These are phyloP conservation scores for Russula emetica DNA, from an alignment of 768 basidiomycete genomes.

Conservation along the genomic window DNA sequence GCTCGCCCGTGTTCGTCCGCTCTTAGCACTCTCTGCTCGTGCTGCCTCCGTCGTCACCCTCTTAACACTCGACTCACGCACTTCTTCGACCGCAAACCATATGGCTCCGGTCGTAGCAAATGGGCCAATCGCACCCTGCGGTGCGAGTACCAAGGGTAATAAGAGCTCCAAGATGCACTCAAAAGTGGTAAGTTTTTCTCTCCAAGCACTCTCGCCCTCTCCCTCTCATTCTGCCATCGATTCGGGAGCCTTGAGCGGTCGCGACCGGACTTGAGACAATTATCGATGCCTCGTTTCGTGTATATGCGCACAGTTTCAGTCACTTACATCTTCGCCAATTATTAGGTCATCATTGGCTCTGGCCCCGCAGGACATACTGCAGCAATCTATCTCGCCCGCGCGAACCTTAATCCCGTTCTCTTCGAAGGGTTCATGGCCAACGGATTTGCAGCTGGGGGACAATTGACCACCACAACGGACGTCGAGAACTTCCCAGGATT, in stretches of 20 bases:
- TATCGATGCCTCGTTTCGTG: background rate
- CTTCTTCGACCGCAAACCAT: background rate
- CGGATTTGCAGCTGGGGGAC: conserved; percentile 95
- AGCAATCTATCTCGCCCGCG: conserved; percentile 93
- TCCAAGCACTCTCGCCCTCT: background rate
- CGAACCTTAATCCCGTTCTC: conserved; percentile 90
- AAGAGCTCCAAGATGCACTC: conserved; percentile 73
- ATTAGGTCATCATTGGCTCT: conserved; percentile 82
- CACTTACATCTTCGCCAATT: too few relatives aligned
- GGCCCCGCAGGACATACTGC: conserved; percentile 84
- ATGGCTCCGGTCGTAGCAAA: conserved; percentile 17
- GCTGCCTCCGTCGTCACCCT: conserved; percentile 9
- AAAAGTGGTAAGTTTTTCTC: conserved; percentile 49
- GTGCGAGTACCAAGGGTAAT: background rate
- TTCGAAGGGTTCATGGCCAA: conserved; percentile 99
- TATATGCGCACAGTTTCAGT: conserved; percentile 2
- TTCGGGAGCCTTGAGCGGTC: background rate
- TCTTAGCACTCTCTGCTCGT: conserved; percentile 14
- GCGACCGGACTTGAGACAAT: background rate
- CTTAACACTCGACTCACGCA: conserved; percentile 5
- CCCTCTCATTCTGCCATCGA: background rate
- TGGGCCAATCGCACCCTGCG: background rate
- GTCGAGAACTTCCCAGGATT: conserved; percentile 98
- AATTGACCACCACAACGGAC: conserved; percentile 97
- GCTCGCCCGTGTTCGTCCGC: background rate